phyloP scores from a whole-genome alignment of 495 filamentous ascomycete genomes.

The Talaromyces nanjingensis region DNA sequence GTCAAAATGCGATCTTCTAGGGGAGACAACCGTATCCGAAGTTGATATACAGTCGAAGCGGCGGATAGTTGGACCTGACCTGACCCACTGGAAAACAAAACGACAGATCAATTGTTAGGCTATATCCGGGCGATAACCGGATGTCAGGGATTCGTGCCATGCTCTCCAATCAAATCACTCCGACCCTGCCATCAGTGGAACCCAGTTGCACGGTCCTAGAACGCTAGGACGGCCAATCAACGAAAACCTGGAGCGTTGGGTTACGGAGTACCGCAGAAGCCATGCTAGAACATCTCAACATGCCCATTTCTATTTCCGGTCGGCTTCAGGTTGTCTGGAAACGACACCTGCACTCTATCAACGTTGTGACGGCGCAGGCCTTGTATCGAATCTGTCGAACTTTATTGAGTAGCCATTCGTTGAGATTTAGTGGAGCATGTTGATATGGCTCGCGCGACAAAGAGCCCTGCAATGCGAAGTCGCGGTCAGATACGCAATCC shows the following conservation, averaged over 20 bases:
- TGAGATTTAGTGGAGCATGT: background rate
- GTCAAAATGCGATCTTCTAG: too few species aligned
- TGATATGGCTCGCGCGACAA: background rate
- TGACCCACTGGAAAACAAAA: too few species aligned
- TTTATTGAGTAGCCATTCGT: too few species aligned
- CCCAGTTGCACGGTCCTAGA: background rate
- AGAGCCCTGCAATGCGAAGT: background rate
- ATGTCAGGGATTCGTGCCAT: background rate
- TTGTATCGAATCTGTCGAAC: background rate
- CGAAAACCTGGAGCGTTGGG: background rate
- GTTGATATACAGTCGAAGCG: too few species aligned
- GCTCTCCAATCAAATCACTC: background rate
- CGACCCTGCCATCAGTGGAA: background rate
- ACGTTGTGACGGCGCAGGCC: background rate
- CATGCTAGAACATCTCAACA: background rate
- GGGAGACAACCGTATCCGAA: too few species aligned
- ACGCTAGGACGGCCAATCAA: conserved; percentile 4
- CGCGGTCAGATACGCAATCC: background rate
- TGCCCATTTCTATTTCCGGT: too few species aligned
- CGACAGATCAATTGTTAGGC: background rate
- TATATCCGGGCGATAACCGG: conserved; percentile 5
- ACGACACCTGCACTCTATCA: background rate
- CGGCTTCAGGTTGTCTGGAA: too few species aligned
- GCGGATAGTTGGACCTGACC: too few species aligned
- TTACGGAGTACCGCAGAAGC: background rate